These are phyloP conservation scores for Daldinia sp. DNA, from an alignment of 2,329 filamentous ascomycete species.

Conservation along the genomic window DNA sequence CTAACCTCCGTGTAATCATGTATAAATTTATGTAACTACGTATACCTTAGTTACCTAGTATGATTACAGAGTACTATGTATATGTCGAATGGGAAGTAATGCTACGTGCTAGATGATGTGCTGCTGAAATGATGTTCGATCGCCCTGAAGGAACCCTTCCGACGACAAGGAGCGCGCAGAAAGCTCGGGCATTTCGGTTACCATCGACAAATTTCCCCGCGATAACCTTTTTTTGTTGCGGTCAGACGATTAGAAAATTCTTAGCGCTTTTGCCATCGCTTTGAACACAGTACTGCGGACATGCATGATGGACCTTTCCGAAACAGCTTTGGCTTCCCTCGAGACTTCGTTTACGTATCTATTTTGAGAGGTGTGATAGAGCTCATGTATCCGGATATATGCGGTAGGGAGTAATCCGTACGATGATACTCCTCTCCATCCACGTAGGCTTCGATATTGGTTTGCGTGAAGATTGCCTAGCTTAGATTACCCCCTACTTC, in stretches of 20 bases:
- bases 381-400: slow-evolving; percentile 13
- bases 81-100: slow-evolving; percentile 9
- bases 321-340: slow-evolving; percentile 19
- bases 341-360: slow-evolving; percentile 23
- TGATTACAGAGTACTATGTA: no score
- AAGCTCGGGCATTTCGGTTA: slow-evolving; percentile 31
- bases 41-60: background rate
- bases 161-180: slow-evolving; percentile 15
- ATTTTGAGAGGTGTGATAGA: slow-evolving; percentile 22
- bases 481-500: slow-evolving; percentile 28
- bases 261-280: slow-evolving; percentile 1
- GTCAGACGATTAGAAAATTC: slow-evolving; percentile 19
- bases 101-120: slow-evolving; percentile 21
- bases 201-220: slow-evolving; percentile 23
- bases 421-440: background rate
- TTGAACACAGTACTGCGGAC: background rate
- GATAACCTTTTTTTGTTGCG: background rate
- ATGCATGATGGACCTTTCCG: slow-evolving; percentile 20
- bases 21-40: slow-evolving; percentile 9
- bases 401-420: background rate
- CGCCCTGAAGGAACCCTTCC: slow-evolving; percentile 11
- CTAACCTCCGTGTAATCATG: slow-evolving; percentile 16
- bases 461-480: slow-evolving; percentile 16
- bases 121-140: slow-evolving; percentile 22
- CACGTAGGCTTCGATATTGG: slow-evolving; percentile 27